Conservation (phyloP, 1,284 basidiomycete species). For the Malassezia restricta region DNA sequence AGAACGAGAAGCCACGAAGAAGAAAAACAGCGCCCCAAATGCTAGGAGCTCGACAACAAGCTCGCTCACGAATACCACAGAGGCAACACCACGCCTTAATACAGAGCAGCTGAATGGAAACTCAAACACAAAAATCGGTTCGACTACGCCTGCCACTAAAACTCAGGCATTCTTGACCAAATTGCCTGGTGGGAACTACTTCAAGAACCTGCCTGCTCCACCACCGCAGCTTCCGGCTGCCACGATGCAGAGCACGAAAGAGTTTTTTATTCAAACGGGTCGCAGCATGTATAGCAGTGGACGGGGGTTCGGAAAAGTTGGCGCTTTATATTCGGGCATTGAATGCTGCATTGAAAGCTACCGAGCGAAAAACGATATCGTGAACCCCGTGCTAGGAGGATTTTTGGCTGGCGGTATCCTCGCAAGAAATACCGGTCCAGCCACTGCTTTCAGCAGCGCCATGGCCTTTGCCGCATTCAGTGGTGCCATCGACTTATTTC, state of each 20-base stretch:
- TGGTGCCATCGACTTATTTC: constrained; percentile 42
- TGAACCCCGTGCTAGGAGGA: constrained; percentile 37
- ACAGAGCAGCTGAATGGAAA: neutral
- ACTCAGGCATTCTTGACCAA: constrained; percentile 4
- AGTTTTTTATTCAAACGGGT: constrained; percentile 89
- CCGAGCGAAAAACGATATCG: constrained; percentile 42
- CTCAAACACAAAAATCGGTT: neutral
- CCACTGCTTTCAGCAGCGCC: constrained; percentile 38
- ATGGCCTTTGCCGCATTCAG: constrained; percentile 43
- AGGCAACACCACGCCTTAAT: neutral
- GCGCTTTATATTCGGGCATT: constrained; percentile 78
- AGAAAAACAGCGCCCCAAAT: neutral
- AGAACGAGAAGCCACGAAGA: neutral
- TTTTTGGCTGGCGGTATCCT: constrained; percentile 37
- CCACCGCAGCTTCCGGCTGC: constrained; percentile 16
- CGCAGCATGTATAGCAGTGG: constrained; percentile 79
- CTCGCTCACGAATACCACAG: neutral
- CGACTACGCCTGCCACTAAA: neutral
- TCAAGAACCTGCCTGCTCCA: constrained; percentile 7
- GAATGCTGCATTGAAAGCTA: constrained; percentile 86
- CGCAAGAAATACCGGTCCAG: constrained; percentile 36
- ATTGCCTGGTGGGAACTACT: constrained; percentile 1
- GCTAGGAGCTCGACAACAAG: neutral
- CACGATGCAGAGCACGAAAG: constrained; percentile 60
- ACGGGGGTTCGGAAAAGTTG: constrained; percentile 87